Conservation (phyloP, 2,329 filamentous ascomycete species). For the Aplosporella prunicola region DNA sequence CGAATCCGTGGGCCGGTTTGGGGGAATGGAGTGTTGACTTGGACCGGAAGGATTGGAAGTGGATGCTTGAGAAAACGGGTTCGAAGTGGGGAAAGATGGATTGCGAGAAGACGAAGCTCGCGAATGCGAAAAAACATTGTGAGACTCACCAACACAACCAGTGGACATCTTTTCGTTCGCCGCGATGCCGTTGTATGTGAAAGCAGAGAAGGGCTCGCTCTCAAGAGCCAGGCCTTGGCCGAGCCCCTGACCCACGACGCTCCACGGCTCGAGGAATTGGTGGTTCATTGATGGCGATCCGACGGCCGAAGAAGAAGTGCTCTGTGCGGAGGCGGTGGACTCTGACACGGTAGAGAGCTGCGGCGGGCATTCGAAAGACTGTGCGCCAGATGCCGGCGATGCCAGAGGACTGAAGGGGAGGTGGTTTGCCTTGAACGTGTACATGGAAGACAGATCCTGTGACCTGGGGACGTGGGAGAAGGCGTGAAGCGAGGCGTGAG, state of each 20-base stretch:
- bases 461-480: constrained; percentile 22
- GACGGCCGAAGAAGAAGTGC: constrained; percentile 38
- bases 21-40: background rate
- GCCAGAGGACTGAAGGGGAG: constrained; percentile 30
- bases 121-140: constrained; percentile 28
- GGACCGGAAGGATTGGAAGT: constrained; percentile 6
- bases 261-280: constrained; percentile 52
- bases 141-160: constrained; percentile 43
- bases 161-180: constrained; percentile 33
- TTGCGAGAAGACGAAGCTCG: constrained; percentile 16
- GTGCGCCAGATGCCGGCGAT: constrained; percentile 36
- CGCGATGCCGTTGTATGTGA: constrained; percentile 42
- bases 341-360: constrained; percentile 40
- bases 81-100: constrained; percentile 11
- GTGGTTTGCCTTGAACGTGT: constrained; percentile 23
- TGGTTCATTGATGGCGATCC: constrained; percentile 48
- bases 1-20: constrained; percentile 1
- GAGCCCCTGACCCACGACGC: constrained; percentile 46
- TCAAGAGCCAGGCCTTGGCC: constrained; percentile 57
- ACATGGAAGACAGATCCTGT: constrained; percentile 23
- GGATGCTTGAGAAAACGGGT: constrained; percentile 12
- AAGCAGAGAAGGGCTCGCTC: constrained; percentile 45
- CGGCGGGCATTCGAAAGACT: constrained; percentile 40
- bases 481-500: constrained; percentile 25
- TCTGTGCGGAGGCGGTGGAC: constrained; percentile 38